phyloP scores from a whole-genome alignment of 1,284 basidiomycete species.

The Fereydounia khargensis region DNA sequence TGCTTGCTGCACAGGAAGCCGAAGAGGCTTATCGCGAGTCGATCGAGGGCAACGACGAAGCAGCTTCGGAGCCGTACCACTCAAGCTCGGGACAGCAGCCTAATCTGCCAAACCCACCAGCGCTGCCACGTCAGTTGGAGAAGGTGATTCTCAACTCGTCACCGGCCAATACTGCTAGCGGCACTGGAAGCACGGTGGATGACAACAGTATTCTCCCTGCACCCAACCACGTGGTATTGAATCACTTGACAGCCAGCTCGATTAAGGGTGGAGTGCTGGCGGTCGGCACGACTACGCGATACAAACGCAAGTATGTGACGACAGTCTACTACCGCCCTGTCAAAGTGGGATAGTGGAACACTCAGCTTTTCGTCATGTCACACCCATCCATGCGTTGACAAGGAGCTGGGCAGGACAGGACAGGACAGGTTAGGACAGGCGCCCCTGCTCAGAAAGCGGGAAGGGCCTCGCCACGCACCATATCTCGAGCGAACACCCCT shows the following conservation, averaged over 20 bases:
- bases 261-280: slow-evolving; percentile 91
- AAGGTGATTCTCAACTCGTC: slow-evolving; percentile 80
- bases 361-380: too few species aligned
- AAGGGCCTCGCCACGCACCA: too few species aligned
- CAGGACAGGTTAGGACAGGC: too few species aligned
- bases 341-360: slow-evolving; percentile 63
- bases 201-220: slow-evolving; percentile 91
- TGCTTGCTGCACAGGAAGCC: slow-evolving; percentile 53
- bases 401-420: too few species aligned
- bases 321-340: slow-evolving; percentile 69
- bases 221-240: slow-evolving; percentile 82
- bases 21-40: slow-evolving; percentile 49
- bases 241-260: slow-evolving; percentile 92
- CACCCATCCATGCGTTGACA: too few species aligned
- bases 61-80: slow-evolving; percentile 2
- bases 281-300: slow-evolving; percentile 88
- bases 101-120: slow-evolving; percentile 61
- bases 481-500: too few species aligned
- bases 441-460: too few species aligned
- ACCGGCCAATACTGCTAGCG: slow-evolving; percentile 39
- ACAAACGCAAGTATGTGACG: slow-evolving; percentile 81
- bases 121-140: slow-evolving; percentile 84
- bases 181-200: slow-evolving; percentile 64
- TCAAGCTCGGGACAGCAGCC: slow-evolving; percentile 7
- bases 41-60: slow-evolving; percentile 6